Base-by-base conservation (phyloP, 2,329 filamentous ascomycete species). In the Cercospora beticola region DNA sequence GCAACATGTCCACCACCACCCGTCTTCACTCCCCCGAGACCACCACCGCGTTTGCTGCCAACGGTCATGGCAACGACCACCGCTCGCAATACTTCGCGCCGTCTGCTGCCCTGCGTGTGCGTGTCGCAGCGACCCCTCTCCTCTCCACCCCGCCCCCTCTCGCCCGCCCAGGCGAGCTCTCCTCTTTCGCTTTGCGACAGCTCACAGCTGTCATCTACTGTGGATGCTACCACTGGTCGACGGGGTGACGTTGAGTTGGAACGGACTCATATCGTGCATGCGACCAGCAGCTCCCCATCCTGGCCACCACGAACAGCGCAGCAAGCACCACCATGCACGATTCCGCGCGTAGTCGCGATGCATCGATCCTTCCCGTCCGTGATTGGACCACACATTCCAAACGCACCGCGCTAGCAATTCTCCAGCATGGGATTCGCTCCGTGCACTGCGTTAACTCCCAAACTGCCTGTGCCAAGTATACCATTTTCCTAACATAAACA, bases 401-500 rank as follows among this genome's bases (percentile, higher is more conserved):
- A 31, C 52, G 52, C 52, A 18, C 16, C 3, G 62, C 49, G 40
- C 58, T 61, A 36, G 5, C 58, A 40, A 58, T 65, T 68, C 63
- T 52, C 18, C 43, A 26, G 62, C 49, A 40, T 63, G 36, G 33
- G 56, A 68, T 68, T 68, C 67, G 67, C 58, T 57, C 46, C 43
- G 9, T 33, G 40, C 54, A 62, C 57, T 68, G 67, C 67, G 57
- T 52, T 63, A 52, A 57, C 54, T 63, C 64, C 67, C 64, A 61
- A 66, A 56, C 52, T 61, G 16, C 8, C 54, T n/a, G 43, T 69
- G 67, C 67, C 64, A 69, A 69, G 67, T 30, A 69, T 69, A 69
- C 67, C 67, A 64, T 61, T 43, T 43, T 36, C 54, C 30, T 56
- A 62, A 62, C 16, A 58, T 58, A 46, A 62, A 62, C 57, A 65